phyloP scores from a whole-genome alignment of 352 stramenopile genomes.

The Phytopythium aichiense region DNA sequence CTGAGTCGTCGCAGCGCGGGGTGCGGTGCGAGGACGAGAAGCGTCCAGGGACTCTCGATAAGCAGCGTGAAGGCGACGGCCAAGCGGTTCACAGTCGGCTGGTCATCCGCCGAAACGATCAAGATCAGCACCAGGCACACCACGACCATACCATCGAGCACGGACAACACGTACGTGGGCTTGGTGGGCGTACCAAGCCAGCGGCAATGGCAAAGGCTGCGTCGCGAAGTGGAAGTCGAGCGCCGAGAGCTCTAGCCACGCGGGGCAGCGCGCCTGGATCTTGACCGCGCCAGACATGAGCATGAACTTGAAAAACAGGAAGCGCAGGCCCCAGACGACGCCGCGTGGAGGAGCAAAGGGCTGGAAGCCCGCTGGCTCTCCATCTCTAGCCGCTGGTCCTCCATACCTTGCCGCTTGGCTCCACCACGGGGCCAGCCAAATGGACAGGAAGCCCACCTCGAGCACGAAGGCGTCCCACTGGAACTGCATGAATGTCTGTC shows the following conservation, averaged over 20 bases:
- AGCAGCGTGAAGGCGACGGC: slow-evolving; percentile 81
- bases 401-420: no score
- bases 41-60: slow-evolving; percentile 84
- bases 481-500: slow-evolving; percentile 89
- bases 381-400: no score
- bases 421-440: slow-evolving; percentile 48
- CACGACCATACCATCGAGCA: neutral
- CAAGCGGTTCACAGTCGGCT: slow-evolving; percentile 71
- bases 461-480: slow-evolving; percentile 93
- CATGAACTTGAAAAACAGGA: slow-evolving; percentile 94
- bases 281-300: slow-evolving; percentile 91
- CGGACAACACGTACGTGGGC: neutral
- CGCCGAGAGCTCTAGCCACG: slow-evolving; percentile 87
- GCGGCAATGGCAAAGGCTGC: slow-evolving; percentile 68
- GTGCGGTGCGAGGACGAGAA: slow-evolving; percentile 81
- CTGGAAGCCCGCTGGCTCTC: slow-evolving; percentile 15
- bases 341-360: slow-evolving; percentile 10
- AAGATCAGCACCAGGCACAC: neutral
- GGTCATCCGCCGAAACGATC: neutral
- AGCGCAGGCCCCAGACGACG: slow-evolving; percentile 67
- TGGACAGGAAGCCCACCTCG: slow-evolving; percentile 75
- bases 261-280: slow-evolving; percentile 87
- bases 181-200: slow-evolving; percentile 87
- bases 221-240: slow-evolving; percentile 92
- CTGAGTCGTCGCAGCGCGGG: slow-evolving; percentile 45